phyloP scores from a whole-genome alignment of 140 eudicot species.

The Ambrosia hybrid region DNA sequence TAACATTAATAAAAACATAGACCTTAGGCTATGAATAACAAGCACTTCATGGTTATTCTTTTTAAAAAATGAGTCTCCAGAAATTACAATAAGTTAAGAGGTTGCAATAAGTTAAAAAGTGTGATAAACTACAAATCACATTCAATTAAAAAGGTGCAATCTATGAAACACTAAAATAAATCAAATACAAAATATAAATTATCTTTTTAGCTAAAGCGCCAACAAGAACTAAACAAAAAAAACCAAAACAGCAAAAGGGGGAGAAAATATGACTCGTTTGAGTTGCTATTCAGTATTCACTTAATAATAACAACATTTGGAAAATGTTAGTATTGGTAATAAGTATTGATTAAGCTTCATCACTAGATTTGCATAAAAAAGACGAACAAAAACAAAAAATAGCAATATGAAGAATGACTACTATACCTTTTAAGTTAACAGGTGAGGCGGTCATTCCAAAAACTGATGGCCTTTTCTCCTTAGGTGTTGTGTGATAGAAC shows the following conservation, averaged over 20 bases:
- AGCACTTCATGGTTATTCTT: background rate
- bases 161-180: background rate
- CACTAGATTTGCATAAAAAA: constrained; percentile 4
- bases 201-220: background rate
- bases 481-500: constrained; percentile 95
- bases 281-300: background rate
- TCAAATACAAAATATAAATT: background rate
- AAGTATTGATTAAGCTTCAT: background rate
- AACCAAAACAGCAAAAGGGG: background rate
- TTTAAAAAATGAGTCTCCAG: background rate
- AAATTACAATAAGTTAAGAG: background rate
- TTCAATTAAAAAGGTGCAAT: background rate
- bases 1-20: background rate
- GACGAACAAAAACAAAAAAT: constrained; percentile 6
- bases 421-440: constrained; percentile 90
- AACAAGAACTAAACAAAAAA: background rate
- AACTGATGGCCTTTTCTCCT: constrained; percentile 89
- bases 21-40: background rate
- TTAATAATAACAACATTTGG: background rate
- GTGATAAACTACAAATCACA: background rate
- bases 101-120: background rate
- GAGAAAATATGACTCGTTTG: background rate
- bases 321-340: background rate
- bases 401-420: constrained; percentile 15
- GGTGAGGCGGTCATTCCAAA: constrained; percentile 99